Conservation (phyloP, 192 early-diverging fungal genomes). For the Backusella tuberculispora region DNA sequence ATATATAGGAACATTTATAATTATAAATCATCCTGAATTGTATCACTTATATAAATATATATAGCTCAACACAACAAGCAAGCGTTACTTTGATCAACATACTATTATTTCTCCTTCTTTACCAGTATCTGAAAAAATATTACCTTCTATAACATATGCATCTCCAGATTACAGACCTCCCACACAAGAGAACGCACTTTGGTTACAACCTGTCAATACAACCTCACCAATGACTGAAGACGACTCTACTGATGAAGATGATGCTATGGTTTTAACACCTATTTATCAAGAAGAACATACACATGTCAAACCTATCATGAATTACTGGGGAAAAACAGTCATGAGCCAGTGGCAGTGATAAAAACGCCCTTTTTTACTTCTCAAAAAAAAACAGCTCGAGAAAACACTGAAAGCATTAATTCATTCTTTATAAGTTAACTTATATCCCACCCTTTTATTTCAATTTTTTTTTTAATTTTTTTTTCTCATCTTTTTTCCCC, state of each 20-base stretch:
- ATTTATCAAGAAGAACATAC: neutral
- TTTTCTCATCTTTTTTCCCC: too few relatives aligned
- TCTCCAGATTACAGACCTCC: constrained; percentile 26
- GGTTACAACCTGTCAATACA: constrained; percentile 16
- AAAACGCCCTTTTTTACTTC: too few relatives aligned
- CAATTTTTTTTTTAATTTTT: neutral
- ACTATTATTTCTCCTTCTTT: neutral
- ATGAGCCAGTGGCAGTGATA: constrained; percentile 4
- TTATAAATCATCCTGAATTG: neutral
- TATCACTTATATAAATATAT: neutral
- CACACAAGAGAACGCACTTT: constrained; percentile 7
- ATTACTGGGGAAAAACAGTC: neutral
- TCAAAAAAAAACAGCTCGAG: neutral
- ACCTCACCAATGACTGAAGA: constrained; percentile 12
- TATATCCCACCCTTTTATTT: neutral
- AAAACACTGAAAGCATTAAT: neutral
- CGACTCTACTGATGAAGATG: constrained; percentile 17
- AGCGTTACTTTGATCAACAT: constrained; percentile 21
- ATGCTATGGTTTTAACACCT: neutral
- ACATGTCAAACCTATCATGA: neutral
- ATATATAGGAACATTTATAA: neutral
- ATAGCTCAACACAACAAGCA: neutral
- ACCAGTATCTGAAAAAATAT: neutral
- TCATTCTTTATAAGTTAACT: neutral
- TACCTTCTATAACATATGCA: constrained; percentile 28